Base-by-base conservation (phyloP, 208 protist species). In the Blechomonas ayalai region DNA sequence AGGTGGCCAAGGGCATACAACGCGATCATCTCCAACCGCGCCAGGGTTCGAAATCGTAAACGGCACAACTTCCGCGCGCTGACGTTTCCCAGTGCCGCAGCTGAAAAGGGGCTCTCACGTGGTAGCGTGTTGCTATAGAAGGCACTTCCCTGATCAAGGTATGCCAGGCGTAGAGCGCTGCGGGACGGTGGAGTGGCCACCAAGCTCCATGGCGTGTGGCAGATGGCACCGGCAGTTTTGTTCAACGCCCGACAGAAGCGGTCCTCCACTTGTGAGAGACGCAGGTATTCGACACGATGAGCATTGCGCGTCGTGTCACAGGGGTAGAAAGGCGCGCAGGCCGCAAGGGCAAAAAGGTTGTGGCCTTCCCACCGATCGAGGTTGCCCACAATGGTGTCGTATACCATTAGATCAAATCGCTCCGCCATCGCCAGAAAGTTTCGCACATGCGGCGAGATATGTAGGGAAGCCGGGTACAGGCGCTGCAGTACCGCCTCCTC, bases 371-470 rank as follows among this genome's bases (percentile, higher is more conserved):
- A 73, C 8, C 70, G 40, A 36, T 78, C 70, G 3, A 20, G 29
- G 39, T 78, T 78, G 41, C 49, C 70, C 49, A 78, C 69, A 28
- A 78, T 64, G 22, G 44, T 25, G 28, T 78, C 70, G 34, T 67
- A 78, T 13, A 67, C 38, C 10, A 62, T 8, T 26, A 59, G 48
- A 35, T 64, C 52, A 33, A 47, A 67, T 1, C 52, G 40, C 45
- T 78, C 70, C 31, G 34, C 29, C 29, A 55, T 27, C 5, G 23
- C n/a, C n/a, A 44, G 22, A 15, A 34, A 9, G 31, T n/a, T n/a
- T n/a, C n/a, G n/a, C n/a, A n/a, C n/a, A n/a, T n/a, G n/a, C n/a
- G n/a, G n/a, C n/a, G n/a, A n/a, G n/a, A n/a, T n/a, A n/a, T n/a
- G n/a, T n/a, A n/a, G n/a, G n/a, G n/a, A n/a, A n/a, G n/a, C n/a